Conservation (phyloP, 2,329 filamentous ascomycete genomes). For the Aspergillus versicolor region DNA sequence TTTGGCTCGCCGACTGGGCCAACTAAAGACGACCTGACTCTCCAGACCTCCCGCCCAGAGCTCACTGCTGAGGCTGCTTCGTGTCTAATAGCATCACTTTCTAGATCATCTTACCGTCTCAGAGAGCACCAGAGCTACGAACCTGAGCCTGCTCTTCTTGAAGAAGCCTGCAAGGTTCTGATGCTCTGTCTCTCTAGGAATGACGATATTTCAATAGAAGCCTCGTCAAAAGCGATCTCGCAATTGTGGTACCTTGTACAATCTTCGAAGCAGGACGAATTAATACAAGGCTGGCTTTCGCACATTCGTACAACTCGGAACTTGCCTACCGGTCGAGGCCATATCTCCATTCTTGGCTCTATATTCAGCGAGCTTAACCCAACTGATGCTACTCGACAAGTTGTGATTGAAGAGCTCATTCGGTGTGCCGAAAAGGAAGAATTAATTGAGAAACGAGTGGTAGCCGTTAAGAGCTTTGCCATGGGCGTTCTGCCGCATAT, state of each 20-base stretch:
- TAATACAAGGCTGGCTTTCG: constrained; percentile 41
- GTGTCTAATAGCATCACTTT: constrained; percentile 40
- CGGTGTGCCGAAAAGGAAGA: constrained; percentile 37
- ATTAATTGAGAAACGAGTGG: constrained; percentile 42
- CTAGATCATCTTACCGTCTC: constrained; percentile 23
- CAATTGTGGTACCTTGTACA: constrained; percentile 41
- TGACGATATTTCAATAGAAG: constrained; percentile 42
- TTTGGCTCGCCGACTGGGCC: constrained; percentile 34
- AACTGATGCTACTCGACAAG: constrained; percentile 23
- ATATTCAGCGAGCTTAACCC: constrained; percentile 36
- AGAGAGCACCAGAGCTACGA: constrained; percentile 8
- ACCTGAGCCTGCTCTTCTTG: constrained; percentile 25
- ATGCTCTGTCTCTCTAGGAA: constrained; percentile 40
- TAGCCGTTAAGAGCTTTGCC: constrained; percentile 40
- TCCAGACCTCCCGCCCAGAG: constrained; percentile 40
- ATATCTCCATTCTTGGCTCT: constrained; percentile 43
- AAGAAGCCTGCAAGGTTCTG: constrained; percentile 34
- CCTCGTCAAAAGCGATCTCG: constrained; percentile 41
- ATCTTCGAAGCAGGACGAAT: constrained; percentile 29
- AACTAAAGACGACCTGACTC: constrained; percentile 40
- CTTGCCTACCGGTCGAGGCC: constrained; percentile 42
- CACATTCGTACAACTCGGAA: constrained; percentile 37
- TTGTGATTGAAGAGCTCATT: constrained; percentile 34
- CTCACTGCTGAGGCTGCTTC: constrained; percentile 43
- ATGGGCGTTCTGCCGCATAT: constrained; percentile 37